These are phyloP conservation scores for Erodium chrysanthum DNA, from an alignment of 441 rosid species.

Conservation along the genomic window DNA sequence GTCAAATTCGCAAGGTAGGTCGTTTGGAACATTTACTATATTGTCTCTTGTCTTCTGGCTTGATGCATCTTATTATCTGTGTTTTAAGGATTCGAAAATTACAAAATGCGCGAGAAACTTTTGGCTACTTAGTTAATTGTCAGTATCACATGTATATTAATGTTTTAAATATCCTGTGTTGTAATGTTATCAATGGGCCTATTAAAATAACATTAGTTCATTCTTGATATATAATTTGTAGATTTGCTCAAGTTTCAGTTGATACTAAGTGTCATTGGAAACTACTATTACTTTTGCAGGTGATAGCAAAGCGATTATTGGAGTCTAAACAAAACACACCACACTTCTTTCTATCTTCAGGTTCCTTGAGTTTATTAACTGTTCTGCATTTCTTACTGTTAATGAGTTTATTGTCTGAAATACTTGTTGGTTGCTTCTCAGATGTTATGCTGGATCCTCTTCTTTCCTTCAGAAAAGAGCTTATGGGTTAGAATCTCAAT, in stretches of 20 bases:
- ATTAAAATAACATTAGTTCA: not conserved
- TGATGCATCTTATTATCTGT: not conserved
- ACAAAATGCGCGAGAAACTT: not conserved
- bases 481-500: constrained; percentile 49
- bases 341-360: constrained; percentile 82
- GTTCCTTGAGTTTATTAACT: constrained; percentile 28
- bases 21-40: not conserved
- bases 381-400: constrained; percentile 15
- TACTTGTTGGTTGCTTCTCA: constrained; percentile 28
- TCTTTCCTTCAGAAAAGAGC: constrained; percentile 80
- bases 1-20: constrained; percentile 95
- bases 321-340: constrained; percentile 92
- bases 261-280: not conserved
- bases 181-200: not conserved
- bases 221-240: not conserved
- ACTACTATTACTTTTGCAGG: constrained; percentile 30
- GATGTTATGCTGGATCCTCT: constrained; percentile 93
- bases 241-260: not conserved
- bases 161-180: not conserved
- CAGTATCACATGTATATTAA: not conserved
- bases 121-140: not conserved
- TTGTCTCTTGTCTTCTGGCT: not conserved
- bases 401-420: constrained; percentile 24
- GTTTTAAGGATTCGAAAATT: not conserved
- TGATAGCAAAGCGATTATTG: constrained; percentile 80